Evolutionary conservation across 305 asterid species (phyloP).

Genomic region (Solanum aculeatissimum): DNA sequence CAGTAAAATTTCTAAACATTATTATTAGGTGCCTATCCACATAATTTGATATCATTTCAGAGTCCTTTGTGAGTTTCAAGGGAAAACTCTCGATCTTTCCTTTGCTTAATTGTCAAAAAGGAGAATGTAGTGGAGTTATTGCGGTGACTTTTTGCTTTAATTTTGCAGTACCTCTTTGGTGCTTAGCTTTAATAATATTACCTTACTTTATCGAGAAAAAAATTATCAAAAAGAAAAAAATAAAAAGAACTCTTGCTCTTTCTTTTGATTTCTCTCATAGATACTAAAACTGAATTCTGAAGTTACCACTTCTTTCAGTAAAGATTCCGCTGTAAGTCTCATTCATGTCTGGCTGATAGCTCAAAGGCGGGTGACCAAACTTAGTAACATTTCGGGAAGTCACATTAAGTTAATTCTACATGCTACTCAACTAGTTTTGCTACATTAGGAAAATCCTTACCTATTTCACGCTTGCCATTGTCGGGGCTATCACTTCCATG

Average conservation of each 20-base stretch:
- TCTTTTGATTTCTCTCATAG: not conserved
- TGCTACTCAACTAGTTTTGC: not conserved
- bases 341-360: not conserved
- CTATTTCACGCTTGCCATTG: constrained; percentile 83
- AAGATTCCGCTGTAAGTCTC: not conserved
- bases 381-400: not conserved
- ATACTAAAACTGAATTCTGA: not conserved
- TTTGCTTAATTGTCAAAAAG: not conserved
- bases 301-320: not conserved
- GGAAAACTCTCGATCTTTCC: not conserved
- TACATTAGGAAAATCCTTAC: constrained; percentile 12
- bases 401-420: not conserved
- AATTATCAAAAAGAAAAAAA: not conserved
- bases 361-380: not conserved
- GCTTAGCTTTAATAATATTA: not conserved
- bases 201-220: not conserved
- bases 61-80: not conserved
- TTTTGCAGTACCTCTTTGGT: not conserved
- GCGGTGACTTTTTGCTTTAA: not conserved
- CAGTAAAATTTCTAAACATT: not conserved
- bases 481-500: constrained; percentile 98
- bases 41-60: not conserved
- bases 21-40: not conserved
- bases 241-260: not conserved
- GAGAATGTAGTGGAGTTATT: not conserved